Percentiles rank a stretch among this genome's conserved stretches.
These are phyloP conservation scores for Akanthomyces uredinophilus DNA, from an alignment of 2,329 filamentous ascomycete genomes.

Conservation along the genomic window DNA sequence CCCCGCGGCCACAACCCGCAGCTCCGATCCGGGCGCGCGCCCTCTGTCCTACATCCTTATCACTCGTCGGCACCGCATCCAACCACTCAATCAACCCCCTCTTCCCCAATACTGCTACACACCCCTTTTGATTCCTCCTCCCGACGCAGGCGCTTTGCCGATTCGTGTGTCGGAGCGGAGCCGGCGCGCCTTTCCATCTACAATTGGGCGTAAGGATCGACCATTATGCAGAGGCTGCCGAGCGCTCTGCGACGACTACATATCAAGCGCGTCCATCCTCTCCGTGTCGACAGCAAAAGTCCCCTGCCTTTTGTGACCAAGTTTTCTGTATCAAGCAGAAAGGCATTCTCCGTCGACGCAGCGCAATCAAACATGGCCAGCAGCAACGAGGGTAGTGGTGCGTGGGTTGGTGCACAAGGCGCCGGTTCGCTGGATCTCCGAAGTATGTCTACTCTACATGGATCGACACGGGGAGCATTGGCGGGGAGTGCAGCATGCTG, in stretches of 20 bases:
- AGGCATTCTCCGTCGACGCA: background rate
- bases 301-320: background rate
- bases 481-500: too few species aligned
- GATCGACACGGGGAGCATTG: too few species aligned
- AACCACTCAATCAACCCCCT: background rate
- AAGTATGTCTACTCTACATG: constrained; percentile 26
- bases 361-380: background rate
- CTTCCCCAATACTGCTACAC: too few species aligned
- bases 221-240: background rate
- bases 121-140: too few species aligned
- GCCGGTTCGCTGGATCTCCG: constrained; percentile 35
- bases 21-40: background rate
- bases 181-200: background rate
- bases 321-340: background rate
- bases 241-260: background rate
- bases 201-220: background rate
- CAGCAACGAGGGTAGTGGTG: constrained; percentile 14
- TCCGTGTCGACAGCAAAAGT: background rate
- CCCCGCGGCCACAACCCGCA: background rate
- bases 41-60: background rate
- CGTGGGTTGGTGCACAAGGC: constrained; percentile 35
- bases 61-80: background rate
- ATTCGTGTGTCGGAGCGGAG: background rate
- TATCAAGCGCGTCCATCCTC: background rate
- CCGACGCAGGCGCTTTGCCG: background rate